Conservation (phyloP, 305 asterid genomes). For the Fraxinus floribunda region DNA sequence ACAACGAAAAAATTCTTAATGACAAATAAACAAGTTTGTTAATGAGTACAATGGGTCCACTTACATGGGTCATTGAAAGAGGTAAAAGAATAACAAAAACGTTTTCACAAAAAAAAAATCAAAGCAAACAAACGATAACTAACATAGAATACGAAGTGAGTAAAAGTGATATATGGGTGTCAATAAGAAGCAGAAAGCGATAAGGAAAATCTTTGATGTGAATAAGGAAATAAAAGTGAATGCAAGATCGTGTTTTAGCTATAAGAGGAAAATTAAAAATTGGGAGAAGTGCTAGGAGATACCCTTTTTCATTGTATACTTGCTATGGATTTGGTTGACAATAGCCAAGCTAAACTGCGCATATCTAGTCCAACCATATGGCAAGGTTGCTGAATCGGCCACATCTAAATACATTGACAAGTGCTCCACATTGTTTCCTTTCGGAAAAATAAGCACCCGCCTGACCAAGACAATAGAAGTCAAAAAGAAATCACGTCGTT, state of each 20-base stretch:
- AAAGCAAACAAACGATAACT: background rate
- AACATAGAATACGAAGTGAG: background rate
- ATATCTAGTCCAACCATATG: slow-evolving; percentile 82
- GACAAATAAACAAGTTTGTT: background rate
- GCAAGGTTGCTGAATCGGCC: slow-evolving; percentile 71
- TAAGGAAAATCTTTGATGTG: background rate
- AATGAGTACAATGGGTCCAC: background rate
- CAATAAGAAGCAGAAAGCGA: background rate
- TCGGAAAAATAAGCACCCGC: slow-evolving; percentile 85
- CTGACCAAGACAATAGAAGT: slow-evolving; percentile 42
- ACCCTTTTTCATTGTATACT: slow-evolving; percentile 68
- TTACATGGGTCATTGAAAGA: background rate
- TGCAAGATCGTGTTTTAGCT: background rate
- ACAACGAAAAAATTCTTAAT: background rate
- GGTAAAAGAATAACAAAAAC: background rate
- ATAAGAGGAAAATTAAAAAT: background rate
- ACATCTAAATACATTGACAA: slow-evolving; percentile 81
- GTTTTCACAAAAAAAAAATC: background rate
- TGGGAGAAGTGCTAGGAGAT: slow-evolving; percentile 15
- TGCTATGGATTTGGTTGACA: slow-evolving; percentile 65
- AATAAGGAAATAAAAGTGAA: background rate
- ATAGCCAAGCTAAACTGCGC: slow-evolving; percentile 88
- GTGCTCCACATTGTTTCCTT: slow-evolving; percentile 81
- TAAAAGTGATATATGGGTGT: background rate
- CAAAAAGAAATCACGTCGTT: slow-evolving; percentile 19